Evolutionary conservation across 306 rosid species (phyloP), one percentile per base, ranked within the genome.

Genomic region (Rubus parviflorus): DNA sequence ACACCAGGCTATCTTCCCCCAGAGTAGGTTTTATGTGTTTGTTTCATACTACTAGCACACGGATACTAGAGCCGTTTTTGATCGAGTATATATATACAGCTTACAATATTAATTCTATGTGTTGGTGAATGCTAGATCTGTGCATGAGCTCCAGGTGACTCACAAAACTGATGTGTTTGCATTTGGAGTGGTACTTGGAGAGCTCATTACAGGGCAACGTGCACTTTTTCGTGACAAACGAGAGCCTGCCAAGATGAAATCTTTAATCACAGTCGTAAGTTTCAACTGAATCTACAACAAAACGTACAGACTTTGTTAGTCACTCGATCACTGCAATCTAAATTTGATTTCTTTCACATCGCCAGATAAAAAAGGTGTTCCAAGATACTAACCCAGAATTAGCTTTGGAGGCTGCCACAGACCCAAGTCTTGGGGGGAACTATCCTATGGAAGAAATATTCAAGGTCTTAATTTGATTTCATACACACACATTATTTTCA

Each of bases 1-100:
- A 94, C 98, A 73, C 98, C 95, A 17, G 98, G 97, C 81, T 89
- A 94, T 78, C 96, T 94, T 79, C 98, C 98, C 46, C 98, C 98
- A 22, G 97, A 94, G 96, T 92, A 86, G 72, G 89, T 74, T 75
- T 71, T 48, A 42, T 65, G 61, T 19, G 48, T 19, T 52, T 71
- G 62, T 35, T 47, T 51, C 0, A 19, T 16, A 19, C 47, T 4
- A 17, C 48, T 53, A 53, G 43, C 16, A 25, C 19, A 48, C 11
- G 38, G 5, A 49, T 14, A 17, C 23, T 23, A 16, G 69, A 30
- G 69, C 22, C 13, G n/a, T 13, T 25, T 22, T 12, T 11, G 30
- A 30, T 30, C 2, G 35, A 30, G 35, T 30, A 30, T 30, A 9
- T 30, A 62, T 30, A 4, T 30, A 22, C n/a, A 72, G 58, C 42